These are phyloP conservation scores for Cylindrotheca closterium DNA, from an alignment of 108 stramenopile genomes.

Conservation along the genomic window DNA sequence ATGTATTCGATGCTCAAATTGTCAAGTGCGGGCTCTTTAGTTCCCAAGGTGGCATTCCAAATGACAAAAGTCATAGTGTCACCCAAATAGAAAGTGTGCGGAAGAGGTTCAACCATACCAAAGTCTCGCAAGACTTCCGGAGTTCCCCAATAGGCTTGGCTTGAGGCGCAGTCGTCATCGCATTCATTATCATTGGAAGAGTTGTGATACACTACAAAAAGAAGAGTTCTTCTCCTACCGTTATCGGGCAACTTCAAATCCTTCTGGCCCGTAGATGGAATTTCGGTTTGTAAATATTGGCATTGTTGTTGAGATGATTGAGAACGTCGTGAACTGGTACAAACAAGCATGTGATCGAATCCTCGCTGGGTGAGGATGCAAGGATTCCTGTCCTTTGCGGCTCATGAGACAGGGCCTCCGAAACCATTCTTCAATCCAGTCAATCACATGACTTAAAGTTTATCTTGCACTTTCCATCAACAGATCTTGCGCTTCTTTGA, in stretches of 20 bases:
- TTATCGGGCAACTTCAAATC: constrained; percentile 2
- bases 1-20: no score
- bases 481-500: constrained; percentile 37
- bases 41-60: no score
- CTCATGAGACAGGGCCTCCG: neutral
- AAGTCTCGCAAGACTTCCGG: constrained; percentile 30
- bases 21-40: no score
- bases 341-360: constrained; percentile 32
- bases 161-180: neutral
- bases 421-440: neutral
- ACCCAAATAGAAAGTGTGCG: constrained; percentile 8
- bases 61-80: neutral
- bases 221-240: constrained; percentile 8
- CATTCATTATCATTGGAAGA: constrained; percentile 6
- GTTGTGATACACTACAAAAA: constrained; percentile 9
- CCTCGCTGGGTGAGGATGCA: constrained; percentile 10
- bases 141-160: constrained; percentile 14
- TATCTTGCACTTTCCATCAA: constrained; percentile 27
- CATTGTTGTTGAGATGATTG: constrained; percentile 46
- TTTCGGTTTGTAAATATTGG: constrained; percentile 21
- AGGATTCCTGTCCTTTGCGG: neutral
- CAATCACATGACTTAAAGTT: neutral
- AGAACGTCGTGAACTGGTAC: constrained; percentile 61
- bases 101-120: constrained; percentile 30
- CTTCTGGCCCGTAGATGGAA: constrained; percentile 1